Evolutionary conservation across 768 basidiomycete genomes (phyloP).

Genomic region (Exsudoporus frostii): DNA sequence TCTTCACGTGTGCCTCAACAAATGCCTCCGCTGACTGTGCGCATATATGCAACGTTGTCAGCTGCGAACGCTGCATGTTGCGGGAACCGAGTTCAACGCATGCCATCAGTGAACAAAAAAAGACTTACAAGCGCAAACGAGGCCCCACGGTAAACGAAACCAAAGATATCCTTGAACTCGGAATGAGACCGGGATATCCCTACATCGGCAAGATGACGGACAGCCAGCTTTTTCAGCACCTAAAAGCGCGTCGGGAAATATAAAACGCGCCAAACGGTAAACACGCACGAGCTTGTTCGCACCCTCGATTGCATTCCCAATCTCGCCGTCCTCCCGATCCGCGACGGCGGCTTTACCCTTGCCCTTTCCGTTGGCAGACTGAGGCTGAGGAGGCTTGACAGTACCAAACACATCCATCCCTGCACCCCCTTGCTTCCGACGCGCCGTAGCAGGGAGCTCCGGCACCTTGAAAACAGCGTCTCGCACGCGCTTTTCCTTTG

Average conservation of each 20-base stretch:
- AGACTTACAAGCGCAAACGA: constrained; percentile 39
- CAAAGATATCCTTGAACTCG: constrained; percentile 41
- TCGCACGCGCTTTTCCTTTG: not conserved
- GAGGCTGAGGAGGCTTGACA: constrained; percentile 14
- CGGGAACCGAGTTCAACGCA: not conserved
- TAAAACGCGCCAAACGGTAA: not conserved
- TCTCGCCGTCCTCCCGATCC: constrained; percentile 25
- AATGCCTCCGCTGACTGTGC: constrained; percentile 28
- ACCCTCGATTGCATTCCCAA: constrained; percentile 42
- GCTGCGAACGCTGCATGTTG: constrained; percentile 25
- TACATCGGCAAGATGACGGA: constrained; percentile 28
- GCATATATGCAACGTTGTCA: constrained; percentile 27
- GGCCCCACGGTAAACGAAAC: constrained; percentile 39
- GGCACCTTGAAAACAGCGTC: constrained; percentile 45
- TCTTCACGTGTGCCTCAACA: constrained; percentile 36
- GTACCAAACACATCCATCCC: constrained; percentile 34
- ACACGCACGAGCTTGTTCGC: constrained; percentile 58
- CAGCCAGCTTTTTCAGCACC: constrained; percentile 41
- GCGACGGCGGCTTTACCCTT: constrained; percentile 35
- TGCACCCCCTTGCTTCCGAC: constrained; percentile 13
- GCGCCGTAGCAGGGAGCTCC: constrained; percentile 35
- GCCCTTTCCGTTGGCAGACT: constrained; percentile 30
- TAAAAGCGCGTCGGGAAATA: not conserved
- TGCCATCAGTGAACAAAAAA: not conserved
- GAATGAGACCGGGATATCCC: constrained; percentile 36